Evolutionary conservation across 139 green algal genomes (phyloP), one percentile per base, ranked within the genome.

Genomic region (Chlorella vulgaris): DNA sequence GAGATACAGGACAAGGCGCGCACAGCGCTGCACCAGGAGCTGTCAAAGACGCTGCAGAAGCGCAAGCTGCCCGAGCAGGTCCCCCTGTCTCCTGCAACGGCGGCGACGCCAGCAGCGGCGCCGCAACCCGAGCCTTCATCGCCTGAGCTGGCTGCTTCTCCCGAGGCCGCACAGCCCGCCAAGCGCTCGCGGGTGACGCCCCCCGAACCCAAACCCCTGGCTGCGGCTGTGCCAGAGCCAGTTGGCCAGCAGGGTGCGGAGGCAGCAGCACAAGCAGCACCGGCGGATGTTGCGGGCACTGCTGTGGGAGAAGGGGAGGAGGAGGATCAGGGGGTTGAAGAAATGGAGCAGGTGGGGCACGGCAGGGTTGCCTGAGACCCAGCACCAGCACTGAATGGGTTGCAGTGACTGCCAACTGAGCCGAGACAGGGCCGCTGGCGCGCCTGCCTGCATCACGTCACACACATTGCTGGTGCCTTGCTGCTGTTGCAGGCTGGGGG

Each of bases 11-110:
- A 38, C 40, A 55, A 61, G 10, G 65, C 69, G 24, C 71, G 61
- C 36, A n/a, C 53, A 29, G 38, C 63, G 79, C 42, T 78, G 79
- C 79, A 77, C 43, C 43, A 68, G 67, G 63, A 78, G 79, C 62
- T 84, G 29, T 81, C 33, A 51, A 85, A 71, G 53, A 76, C n/a
- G 80, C 40, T 79, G 55, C 36, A 69, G 38, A 83, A 83, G 51
- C 67, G 77, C 77, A 83, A 83, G 67, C 53, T 55, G 35, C 61
- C 65, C 0, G 68, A 79, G 50, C 40, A 36, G 43, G 69, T 15
- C 13, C 13, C 15, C 13, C 47, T 15, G 47, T 15, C 47, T n/a
- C 47, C 47, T 58, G 47, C 47, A 58, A 15, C 47, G 13, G 47
- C 47, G 15, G 47, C 47, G 15, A 15, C 47, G 47, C 13, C 47